Conservation (phyloP, 2,329 filamentous ascomycete genomes). For the Colletotrichum kahawae region DNA sequence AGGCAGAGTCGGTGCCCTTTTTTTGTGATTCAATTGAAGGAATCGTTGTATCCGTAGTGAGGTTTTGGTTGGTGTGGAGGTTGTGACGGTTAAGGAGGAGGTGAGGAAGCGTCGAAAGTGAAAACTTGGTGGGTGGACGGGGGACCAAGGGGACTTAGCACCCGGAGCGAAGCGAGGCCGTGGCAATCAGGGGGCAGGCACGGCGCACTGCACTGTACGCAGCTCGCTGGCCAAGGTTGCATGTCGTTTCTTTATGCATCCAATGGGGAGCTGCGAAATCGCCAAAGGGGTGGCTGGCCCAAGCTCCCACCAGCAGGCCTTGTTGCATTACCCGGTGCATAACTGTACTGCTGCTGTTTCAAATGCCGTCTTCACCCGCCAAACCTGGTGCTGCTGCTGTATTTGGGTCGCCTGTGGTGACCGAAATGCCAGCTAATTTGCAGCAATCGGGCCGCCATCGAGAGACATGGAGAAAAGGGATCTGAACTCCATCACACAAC, state of each 20-base stretch:
- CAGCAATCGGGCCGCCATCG: neutral
- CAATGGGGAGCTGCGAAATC: neutral
- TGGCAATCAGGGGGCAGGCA: neutral
- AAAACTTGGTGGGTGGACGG: conserved; percentile 6
- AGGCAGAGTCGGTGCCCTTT: neutral
- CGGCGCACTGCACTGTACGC: neutral
- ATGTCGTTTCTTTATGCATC: conserved; percentile 6
- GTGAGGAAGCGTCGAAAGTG: neutral
- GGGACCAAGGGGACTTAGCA: neutral
- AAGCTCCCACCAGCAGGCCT: neutral
- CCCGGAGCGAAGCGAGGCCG: neutral
- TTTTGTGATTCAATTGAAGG: conserved; percentile 18
- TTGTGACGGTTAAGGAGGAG: conserved; percentile 22
- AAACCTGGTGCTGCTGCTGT: neutral
- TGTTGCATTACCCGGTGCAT: neutral
- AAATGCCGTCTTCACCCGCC: neutral
- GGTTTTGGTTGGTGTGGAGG: conserved; percentile 15
- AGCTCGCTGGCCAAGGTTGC: neutral
- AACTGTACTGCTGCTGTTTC: neutral
- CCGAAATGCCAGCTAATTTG: neutral
- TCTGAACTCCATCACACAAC: neutral
- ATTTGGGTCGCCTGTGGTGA: neutral
- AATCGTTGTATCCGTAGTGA: conserved; percentile 25
- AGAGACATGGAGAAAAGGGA: neutral
- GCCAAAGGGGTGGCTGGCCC: neutral